A percentile compares a stretch with the other conserved stretches of the same genome.
Evolutionary conservation across 2,329 filamentous ascomycete species (phyloP).

Genomic region (Aspergillus texensis): DNA sequence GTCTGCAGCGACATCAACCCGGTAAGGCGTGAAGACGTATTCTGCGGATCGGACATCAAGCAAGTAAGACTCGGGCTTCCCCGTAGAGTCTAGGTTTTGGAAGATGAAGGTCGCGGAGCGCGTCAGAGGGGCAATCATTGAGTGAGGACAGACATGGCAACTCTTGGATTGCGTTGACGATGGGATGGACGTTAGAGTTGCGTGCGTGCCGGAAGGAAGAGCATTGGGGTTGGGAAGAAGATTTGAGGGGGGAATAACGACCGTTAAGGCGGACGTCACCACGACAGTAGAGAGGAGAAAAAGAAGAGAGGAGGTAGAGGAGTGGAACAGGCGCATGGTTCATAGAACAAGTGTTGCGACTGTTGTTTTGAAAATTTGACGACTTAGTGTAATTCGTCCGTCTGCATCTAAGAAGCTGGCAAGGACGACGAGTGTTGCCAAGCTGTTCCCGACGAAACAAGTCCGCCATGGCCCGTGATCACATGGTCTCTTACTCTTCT

Average conservation of each 20-base stretch:
- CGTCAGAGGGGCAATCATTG: slow-evolving; percentile 65
- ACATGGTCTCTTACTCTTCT: not conserved
- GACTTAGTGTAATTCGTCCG: not conserved
- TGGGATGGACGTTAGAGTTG: slow-evolving; percentile 51
- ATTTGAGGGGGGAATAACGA: slow-evolving; percentile 45
- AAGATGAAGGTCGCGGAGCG: slow-evolving; percentile 74
- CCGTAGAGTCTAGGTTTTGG: slow-evolving; percentile 60
- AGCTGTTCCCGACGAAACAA: not conserved
- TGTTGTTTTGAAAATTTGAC: not conserved
- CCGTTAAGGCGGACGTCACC: slow-evolving; percentile 34
- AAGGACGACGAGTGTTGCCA: not conserved
- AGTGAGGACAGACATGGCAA: slow-evolving; percentile 44
- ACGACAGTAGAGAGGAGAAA: slow-evolving; percentile 23
- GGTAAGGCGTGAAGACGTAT: slow-evolving; percentile 74
- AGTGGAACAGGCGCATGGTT: slow-evolving; percentile 20
- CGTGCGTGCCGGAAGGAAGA: slow-evolving; percentile 52
- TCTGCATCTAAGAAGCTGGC: not conserved
- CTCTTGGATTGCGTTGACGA: slow-evolving; percentile 38
- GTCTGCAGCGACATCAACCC: slow-evolving; percentile 65
- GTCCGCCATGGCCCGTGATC: not conserved
- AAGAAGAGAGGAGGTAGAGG: slow-evolving; percentile 15
- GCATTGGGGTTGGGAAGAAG: slow-evolving; percentile 47
- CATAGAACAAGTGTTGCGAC: not conserved
- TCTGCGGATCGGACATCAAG: slow-evolving; percentile 77
- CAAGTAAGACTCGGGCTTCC: slow-evolving; percentile 65